Evolutionary conservation across 352 stramenopile genomes (phyloP).

Genomic region (Globisporangium cederbergense): DNA sequence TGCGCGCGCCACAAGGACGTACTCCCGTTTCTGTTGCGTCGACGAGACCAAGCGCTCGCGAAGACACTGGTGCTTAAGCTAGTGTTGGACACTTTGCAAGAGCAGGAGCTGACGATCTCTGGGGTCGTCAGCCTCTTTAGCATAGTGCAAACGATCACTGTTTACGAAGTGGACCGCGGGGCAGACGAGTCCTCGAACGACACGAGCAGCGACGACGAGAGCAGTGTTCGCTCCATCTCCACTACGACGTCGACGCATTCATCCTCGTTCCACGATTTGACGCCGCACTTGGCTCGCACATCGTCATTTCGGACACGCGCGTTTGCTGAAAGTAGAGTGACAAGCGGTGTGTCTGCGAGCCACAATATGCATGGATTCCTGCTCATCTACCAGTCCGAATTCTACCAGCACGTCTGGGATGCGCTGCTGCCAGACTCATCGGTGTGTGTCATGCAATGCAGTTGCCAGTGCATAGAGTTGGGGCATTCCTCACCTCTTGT

Average conservation of each 20-base stretch:
- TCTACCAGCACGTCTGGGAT: constrained; percentile 55
- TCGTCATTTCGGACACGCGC: constrained; percentile 15
- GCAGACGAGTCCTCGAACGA: constrained; percentile 34
- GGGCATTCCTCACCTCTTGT: not conserved
- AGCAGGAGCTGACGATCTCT: constrained; percentile 38
- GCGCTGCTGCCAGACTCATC: constrained; percentile 32
- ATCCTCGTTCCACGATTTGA: constrained; percentile 2
- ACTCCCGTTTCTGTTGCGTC: constrained; percentile 61
- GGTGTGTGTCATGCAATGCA: constrained; percentile 23
- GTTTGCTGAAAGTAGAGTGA: constrained; percentile 6
- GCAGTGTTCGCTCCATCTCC: constrained; percentile 5
- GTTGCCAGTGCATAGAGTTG: not conserved
- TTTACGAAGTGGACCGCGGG: constrained; percentile 26
- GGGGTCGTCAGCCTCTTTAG: constrained; percentile 33
- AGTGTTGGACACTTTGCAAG: constrained; percentile 48
- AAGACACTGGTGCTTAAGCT: constrained; percentile 53
- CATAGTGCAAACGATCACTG: constrained; percentile 43
- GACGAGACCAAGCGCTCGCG: constrained; percentile 38
- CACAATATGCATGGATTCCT: constrained; percentile 45
- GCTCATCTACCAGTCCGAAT: constrained; percentile 54
- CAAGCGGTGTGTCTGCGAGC: constrained; percentile 7
- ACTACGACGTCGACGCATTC: constrained; percentile 5
- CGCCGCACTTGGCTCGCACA: constrained; percentile 11
- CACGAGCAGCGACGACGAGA: constrained; percentile 35
- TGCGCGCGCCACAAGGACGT: constrained; percentile 59